These are phyloP conservation scores for Globisporangium acanthophoron DNA, from an alignment of 352 stramenopile genomes.

Conservation along the genomic window DNA sequence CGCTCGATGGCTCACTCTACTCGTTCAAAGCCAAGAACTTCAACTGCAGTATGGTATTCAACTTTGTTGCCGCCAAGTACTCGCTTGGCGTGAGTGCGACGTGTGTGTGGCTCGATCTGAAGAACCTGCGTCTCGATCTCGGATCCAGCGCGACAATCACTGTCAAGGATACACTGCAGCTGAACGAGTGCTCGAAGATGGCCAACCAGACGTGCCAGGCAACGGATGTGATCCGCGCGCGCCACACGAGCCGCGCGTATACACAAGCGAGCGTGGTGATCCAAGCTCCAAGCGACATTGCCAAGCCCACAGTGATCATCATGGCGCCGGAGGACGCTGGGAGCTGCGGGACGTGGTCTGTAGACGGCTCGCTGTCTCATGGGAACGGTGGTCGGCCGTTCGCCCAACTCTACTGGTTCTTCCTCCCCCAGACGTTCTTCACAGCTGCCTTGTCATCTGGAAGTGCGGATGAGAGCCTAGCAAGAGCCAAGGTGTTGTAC, in stretches of 20 bases:
- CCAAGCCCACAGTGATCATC: slow-evolving; percentile 37
- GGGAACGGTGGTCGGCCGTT: slow-evolving; percentile 49
- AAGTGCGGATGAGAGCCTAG: background rate
- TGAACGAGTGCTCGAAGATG: slow-evolving; percentile 52
- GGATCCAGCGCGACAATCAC: slow-evolving; percentile 36
- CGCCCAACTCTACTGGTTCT: slow-evolving; percentile 32
- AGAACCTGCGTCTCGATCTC: slow-evolving; percentile 42
- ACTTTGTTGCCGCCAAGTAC: slow-evolving; percentile 25
- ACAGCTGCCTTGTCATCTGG: background rate
- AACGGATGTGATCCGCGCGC: slow-evolving; percentile 35
- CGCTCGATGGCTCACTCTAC: slow-evolving; percentile 9
- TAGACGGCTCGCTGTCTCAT: slow-evolving; percentile 49
- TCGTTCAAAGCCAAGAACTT: slow-evolving; percentile 39
- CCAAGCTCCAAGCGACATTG: slow-evolving; percentile 20
- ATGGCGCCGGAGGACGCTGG: slow-evolving; percentile 47
- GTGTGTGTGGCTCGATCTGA: slow-evolving; percentile 56
- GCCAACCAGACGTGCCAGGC: slow-evolving; percentile 43
- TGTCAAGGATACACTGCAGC: slow-evolving; percentile 29
- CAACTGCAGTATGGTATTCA: slow-evolving; percentile 40
- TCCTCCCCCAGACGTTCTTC: slow-evolving; percentile 24
- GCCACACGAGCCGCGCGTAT: slow-evolving; percentile 46
- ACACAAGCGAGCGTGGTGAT: slow-evolving; percentile 42
- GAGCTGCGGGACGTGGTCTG: slow-evolving; percentile 46
- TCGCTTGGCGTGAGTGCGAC: slow-evolving; percentile 27
- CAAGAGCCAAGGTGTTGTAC: slow-evolving; percentile 25